These are phyloP conservation scores for Colletotrichum sp. DNA, from an alignment of 2,329 filamentous ascomycete species.

Conservation along the genomic window DNA sequence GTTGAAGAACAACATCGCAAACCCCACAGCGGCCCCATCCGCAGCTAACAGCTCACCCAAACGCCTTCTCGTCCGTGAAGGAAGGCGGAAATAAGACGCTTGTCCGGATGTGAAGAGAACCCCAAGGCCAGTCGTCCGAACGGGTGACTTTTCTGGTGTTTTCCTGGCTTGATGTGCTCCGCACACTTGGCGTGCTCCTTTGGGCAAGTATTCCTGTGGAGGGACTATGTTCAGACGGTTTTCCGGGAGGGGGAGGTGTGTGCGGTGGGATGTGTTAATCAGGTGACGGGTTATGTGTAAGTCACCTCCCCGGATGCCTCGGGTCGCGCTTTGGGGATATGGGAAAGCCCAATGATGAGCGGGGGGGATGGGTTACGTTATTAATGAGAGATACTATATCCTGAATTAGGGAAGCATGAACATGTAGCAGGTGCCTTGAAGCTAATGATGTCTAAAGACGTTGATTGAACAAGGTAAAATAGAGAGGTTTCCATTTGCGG, in stretches of 20 bases:
- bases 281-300: neutral
- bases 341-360: no score
- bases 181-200: neutral
- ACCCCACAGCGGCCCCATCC: neutral
- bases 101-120: neutral
- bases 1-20: neutral
- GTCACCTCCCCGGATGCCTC: neutral
- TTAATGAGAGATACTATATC: accelerated
- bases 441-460: neutral
- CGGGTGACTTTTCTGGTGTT: neutral
- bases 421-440: neutral
- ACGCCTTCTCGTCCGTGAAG: neutral
- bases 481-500: neutral
- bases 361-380: neutral
- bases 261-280: neutral
- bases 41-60: neutral
- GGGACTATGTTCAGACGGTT: neutral
- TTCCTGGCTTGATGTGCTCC: neutral
- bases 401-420: neutral
- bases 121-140: neutral
- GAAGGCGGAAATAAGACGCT: neutral
- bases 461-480: neutral
- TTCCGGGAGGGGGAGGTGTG: neutral
- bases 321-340: neutral
- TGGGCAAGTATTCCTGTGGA: neutral